phyloP scores from a whole-genome alignment of 352 stramenopile genomes.

The Phytophthora colocasiae region DNA sequence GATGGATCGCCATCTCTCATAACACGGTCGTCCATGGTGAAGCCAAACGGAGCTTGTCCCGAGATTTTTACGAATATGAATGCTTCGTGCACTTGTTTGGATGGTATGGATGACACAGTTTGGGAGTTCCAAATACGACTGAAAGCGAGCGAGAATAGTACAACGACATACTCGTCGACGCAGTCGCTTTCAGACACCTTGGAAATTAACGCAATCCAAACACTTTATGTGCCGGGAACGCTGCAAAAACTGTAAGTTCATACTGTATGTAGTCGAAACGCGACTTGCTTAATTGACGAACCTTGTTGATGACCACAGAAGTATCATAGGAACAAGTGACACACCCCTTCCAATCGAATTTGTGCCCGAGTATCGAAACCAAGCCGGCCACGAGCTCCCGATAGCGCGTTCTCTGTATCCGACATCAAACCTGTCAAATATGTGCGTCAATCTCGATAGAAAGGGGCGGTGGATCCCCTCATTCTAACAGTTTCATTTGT shows the following conservation, averaged over 20 bases:
- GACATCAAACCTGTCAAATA: slow-evolving; percentile 15
- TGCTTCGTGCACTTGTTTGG: slow-evolving; percentile 52
- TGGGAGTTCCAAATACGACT: slow-evolving; percentile 35
- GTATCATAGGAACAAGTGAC: slow-evolving; percentile 28
- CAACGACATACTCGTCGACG: slow-evolving; percentile 14
- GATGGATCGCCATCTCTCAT: slow-evolving; percentile 35
- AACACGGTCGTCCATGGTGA: slow-evolving; percentile 27
- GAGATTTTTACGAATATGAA: slow-evolving; percentile 36
- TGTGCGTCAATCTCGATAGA: slow-evolving; percentile 22
- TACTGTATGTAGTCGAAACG: not conserved
- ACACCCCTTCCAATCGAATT: slow-evolving; percentile 27
- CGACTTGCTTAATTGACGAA: not conserved
- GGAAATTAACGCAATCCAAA: slow-evolving; percentile 36
- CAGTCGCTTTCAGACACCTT: slow-evolving; percentile 23
- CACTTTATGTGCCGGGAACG: slow-evolving; percentile 32
- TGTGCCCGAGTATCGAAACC: slow-evolving; percentile 35
- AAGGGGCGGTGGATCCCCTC: no score
- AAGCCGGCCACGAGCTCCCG: slow-evolving; percentile 19
- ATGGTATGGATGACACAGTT: slow-evolving; percentile 12
- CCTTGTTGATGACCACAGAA: slow-evolving; percentile 17
- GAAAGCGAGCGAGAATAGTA: slow-evolving; percentile 6
- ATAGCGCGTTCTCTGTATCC: slow-evolving; percentile 24
- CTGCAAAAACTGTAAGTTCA: slow-evolving; percentile 36
- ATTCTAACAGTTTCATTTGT: not conserved
- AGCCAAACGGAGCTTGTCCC: slow-evolving; percentile 42